Evolutionary conservation across 768 basidiomycete genomes (phyloP).

Genomic region (Chiua virens): DNA sequence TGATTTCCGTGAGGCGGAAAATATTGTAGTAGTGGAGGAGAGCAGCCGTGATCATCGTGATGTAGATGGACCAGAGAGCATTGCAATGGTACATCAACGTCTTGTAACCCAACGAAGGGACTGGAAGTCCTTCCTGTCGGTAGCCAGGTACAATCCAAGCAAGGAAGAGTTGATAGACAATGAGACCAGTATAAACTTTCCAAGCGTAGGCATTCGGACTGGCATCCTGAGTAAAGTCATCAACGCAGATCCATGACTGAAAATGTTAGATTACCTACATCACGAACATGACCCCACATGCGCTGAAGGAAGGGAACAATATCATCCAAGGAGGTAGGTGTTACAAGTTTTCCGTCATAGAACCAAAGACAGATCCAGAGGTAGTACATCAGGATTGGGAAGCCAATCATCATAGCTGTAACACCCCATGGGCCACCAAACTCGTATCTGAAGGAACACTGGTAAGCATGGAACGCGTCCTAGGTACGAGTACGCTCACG

Average conservation of each 20-base stretch:
- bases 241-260: background rate
- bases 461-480: conserved; percentile 2
- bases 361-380: conserved; percentile 97
- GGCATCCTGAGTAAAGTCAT: conserved; percentile 65
- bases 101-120: conserved; percentile 91
- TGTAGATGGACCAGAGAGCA: conserved; percentile 81
- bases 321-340: conserved; percentile 67
- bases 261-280: conserved; percentile 46
- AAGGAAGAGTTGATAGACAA: conserved; percentile 86
- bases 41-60: conserved; percentile 73
- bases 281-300: conserved; percentile 85
- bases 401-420: conserved; percentile 88
- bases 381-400: conserved; percentile 97
- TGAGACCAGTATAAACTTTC: conserved; percentile 87
- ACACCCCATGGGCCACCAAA: conserved; percentile 96
- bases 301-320: conserved; percentile 72
- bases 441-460: conserved; percentile 66
- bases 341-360: conserved; percentile 81
- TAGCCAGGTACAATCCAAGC: conserved; percentile 92
- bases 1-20: conserved; percentile 91
- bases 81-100: conserved; percentile 97
- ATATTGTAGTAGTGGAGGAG: conserved; percentile 74
- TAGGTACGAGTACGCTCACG: conserved; percentile 37
- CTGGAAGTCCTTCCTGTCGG: conserved; percentile 92
- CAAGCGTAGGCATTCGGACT: conserved; percentile 86